Base-by-base conservation (phyloP, 805 yeast genomes). In the Saccharomycopsis lassenensis region DNA sequence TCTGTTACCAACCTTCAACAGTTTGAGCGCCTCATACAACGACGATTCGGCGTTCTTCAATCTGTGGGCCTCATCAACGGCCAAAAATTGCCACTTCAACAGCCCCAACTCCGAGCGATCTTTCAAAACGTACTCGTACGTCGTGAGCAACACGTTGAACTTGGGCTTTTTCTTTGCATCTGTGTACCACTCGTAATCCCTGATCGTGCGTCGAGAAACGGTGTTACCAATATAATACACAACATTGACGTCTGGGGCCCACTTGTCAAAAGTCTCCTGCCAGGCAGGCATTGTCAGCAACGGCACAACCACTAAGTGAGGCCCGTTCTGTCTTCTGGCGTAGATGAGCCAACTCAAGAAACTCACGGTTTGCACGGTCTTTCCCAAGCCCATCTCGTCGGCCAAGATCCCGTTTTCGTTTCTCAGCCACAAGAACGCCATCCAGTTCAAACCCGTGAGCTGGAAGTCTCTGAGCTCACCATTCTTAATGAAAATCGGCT, bases 321-420 rank as follows among this genome's bases (percentile, higher is more conserved):
- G 98, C 5, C 99, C 99, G 57, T 87, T 83, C 54, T 91, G 98
- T 58, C 95, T 74, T 55, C 98, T 74, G 4, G 96, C 93, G 56
- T 81, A 91, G 26, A 91, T 74, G 34, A 91, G 68, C 97, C 98
- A 91, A 31, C 95, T 81, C 45, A 91, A 63, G 52, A 91, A 91
- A 2, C 95, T 71, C 10, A 91, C 95, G 0, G 97, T 91, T 59
- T 91, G 98, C 11, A 91, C 95, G 7, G 98, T 91, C 54, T 91
- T 91, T 45, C 98, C 98, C 37, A 91, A 68, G 37, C 98, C 98
- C 98, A 91, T 91, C 58, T 91, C 98, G 63, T 91, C 98, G 4
- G 98, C 98, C 28, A 91, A 63, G 34, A 91, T 91, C 38, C 98
- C 97, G 57, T 91, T 91, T 61, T 91, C 96, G 57, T 89, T 84